Evolutionary conservation across 176 grass and related monocot species (phyloP).

Genomic region (Paspalum notatum): DNA sequence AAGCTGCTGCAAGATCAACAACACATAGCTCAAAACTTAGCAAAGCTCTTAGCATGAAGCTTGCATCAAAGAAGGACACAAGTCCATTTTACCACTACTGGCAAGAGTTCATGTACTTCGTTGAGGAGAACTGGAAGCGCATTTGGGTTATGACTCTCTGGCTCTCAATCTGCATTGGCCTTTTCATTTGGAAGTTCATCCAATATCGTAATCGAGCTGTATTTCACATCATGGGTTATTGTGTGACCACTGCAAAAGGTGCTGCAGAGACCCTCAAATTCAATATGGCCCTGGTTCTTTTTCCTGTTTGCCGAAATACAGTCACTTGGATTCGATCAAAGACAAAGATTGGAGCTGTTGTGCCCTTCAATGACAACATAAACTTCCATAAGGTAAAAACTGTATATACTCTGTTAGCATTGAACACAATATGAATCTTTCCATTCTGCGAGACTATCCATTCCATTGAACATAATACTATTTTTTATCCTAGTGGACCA

Average conservation of each 20-base stretch:
- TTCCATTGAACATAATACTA: neutral
- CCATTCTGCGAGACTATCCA: neutral
- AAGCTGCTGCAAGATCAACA: constrained; percentile 57
- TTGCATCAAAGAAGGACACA: constrained; percentile 54
- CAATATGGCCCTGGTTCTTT: constrained; percentile 82
- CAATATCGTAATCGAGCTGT: constrained; percentile 82
- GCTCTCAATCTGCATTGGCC: constrained; percentile 69
- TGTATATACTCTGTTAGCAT: neutral
- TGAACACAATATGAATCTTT: neutral
- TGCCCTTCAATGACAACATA: constrained; percentile 93
- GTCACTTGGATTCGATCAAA: constrained; percentile 85
- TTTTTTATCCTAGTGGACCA: neutral
- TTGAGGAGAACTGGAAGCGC: constrained; percentile 91
- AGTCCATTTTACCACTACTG: constrained; percentile 52
- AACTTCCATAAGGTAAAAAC: constrained; percentile 80
- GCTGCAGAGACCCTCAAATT: constrained; percentile 87
- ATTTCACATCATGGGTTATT: constrained; percentile 83
- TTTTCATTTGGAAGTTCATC: constrained; percentile 89
- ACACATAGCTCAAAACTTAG: constrained; percentile 85
- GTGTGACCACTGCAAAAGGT: constrained; percentile 76
- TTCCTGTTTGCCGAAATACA: constrained; percentile 83
- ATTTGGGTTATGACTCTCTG: constrained; percentile 83
- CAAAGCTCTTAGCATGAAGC: constrained; percentile 84
- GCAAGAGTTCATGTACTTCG: constrained; percentile 64
- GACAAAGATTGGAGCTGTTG: constrained; percentile 68